Conservation (phyloP, 768 basidiomycete genomes). For the Phanerochaete carnosa region DNA sequence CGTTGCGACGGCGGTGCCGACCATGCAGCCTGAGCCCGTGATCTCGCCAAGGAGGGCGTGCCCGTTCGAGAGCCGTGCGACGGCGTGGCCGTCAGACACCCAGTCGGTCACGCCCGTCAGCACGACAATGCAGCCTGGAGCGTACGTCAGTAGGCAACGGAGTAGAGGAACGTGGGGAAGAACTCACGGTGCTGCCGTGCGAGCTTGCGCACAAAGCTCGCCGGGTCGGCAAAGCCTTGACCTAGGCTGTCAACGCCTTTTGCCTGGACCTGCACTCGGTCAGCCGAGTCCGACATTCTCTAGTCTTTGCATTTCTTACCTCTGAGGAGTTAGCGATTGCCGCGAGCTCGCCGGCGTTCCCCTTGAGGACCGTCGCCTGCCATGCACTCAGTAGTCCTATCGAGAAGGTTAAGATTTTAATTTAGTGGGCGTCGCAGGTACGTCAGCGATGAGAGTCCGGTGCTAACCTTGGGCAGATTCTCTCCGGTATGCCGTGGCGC, state of each 20-base stretch:
- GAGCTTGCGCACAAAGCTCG: slow-evolving; percentile 60
- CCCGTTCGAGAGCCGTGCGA: slow-evolving; percentile 75
- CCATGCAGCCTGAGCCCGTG: slow-evolving; percentile 89
- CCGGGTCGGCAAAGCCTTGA: slow-evolving; percentile 72
- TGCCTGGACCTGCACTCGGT: slow-evolving; percentile 71
- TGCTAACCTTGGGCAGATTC: slow-evolving; percentile 54
- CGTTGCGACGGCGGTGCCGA: slow-evolving; percentile 72
- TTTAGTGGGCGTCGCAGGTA: background rate
- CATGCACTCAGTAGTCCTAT: slow-evolving; percentile 69
- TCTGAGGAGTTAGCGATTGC: slow-evolving; percentile 73
- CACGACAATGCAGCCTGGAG: slow-evolving; percentile 71
- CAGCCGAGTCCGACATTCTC: no score
- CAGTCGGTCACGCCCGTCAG: slow-evolving; percentile 82
- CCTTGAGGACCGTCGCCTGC: slow-evolving; percentile 92
- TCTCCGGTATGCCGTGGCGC: slow-evolving; percentile 73
- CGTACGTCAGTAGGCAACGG: background rate
- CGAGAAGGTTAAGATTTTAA: background rate
- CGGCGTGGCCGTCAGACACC: slow-evolving; percentile 73
- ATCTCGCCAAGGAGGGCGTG: slow-evolving; percentile 70
- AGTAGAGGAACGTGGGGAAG: background rate
- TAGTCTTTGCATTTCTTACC: no score
- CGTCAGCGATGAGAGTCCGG: background rate
- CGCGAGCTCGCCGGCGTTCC: slow-evolving; percentile 88
- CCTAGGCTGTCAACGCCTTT: slow-evolving; percentile 89
- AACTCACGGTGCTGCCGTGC: slow-evolving; percentile 75